phyloP scores from a whole-genome alignment of 208 protist genomes.

The Crithidia brevicula region DNA sequence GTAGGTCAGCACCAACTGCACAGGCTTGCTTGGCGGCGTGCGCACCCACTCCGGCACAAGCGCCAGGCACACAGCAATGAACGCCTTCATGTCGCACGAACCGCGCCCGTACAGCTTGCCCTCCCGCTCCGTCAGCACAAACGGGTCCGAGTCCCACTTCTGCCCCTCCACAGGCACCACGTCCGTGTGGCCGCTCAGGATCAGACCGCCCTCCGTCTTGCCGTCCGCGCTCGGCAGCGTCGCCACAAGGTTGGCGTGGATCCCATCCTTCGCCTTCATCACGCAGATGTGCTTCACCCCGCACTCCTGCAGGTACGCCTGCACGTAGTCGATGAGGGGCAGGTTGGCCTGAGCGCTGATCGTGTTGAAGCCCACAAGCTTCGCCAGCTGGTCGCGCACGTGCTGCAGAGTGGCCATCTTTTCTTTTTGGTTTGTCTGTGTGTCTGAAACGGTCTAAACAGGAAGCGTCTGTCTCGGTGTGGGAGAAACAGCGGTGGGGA shows the following conservation, averaged over 20 bases:
- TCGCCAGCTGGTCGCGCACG: conserved; percentile 43
- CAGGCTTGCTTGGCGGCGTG: conserved; percentile 54
- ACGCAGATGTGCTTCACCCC: conserved; percentile 42
- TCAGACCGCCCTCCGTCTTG: conserved; percentile 57
- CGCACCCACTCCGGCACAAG: conserved; percentile 46
- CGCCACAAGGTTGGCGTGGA: conserved; percentile 64
- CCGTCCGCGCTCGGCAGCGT: conserved; percentile 59
- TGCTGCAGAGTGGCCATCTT: conserved; percentile 23
- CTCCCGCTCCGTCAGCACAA: conserved; percentile 57
- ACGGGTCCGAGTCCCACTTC: conserved; percentile 71
- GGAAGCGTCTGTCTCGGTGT: too few species aligned
- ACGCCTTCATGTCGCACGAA: conserved; percentile 77
- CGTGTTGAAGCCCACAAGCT: conserved; percentile 67
- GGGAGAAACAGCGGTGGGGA: too few species aligned
- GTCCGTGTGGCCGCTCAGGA: conserved; percentile 74
- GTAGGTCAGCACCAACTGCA: conserved; percentile 65
- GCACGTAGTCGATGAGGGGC: conserved; percentile 52
- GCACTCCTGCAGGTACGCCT: conserved; percentile 30
- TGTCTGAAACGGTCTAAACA: neutral
- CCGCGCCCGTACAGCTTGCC: conserved; percentile 74
- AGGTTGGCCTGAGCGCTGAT: conserved; percentile 57
- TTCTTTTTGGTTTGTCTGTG: neutral
- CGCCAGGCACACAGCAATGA: conserved; percentile 61
- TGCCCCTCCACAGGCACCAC: conserved; percentile 78
- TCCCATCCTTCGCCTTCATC: conserved; percentile 41